phyloP scores from a whole-genome alignment of 2,329 filamentous ascomycete species.

The Penicillium crustosum region DNA sequence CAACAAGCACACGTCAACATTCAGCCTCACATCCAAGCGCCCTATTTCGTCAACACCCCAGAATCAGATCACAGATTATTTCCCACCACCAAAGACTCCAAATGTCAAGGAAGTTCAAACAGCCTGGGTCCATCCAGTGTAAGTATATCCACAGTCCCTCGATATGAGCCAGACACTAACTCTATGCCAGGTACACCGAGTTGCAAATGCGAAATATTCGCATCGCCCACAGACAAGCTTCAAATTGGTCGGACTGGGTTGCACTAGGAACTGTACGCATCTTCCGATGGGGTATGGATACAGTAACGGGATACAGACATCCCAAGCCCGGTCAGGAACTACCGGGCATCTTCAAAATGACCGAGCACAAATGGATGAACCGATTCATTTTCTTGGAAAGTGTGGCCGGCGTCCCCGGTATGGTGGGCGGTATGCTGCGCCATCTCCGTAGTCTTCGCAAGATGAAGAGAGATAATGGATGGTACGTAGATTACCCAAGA shows the following conservation, averaged over 20 bases:
- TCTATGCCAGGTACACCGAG: slow-evolving; percentile 61
- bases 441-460: slow-evolving; percentile 81
- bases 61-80: slow-evolving; percentile 52
- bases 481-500: slow-evolving; percentile 44
- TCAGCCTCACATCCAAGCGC: slow-evolving; percentile 22
- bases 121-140: slow-evolving; percentile 67
- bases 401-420: slow-evolving; percentile 91
- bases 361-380: slow-evolving; percentile 83
- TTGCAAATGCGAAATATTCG: slow-evolving; percentile 73
- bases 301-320: slow-evolving; percentile 77
- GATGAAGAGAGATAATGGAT: slow-evolving; percentile 91
- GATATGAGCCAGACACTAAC: slow-evolving; percentile 13
- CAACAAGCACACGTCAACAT: slow-evolving; percentile 6
- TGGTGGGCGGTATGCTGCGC: slow-evolving; percentile 92
- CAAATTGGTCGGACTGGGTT: slow-evolving; percentile 71
- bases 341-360: slow-evolving; percentile 64
- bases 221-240: slow-evolving; percentile 73
- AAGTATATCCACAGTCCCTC: slow-evolving; percentile 18
- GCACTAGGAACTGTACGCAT: slow-evolving; percentile 76
- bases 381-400: slow-evolving; percentile 92
- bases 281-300: slow-evolving; percentile 76
- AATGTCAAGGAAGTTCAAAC: slow-evolving; percentile 63
- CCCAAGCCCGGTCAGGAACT: slow-evolving; percentile 52
- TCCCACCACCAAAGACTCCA: slow-evolving; percentile 58
- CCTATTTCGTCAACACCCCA: slow-evolving; percentile 41